These are phyloP conservation scores for Globisporangium spinosum DNA, from an alignment of 352 stramenopile genomes.

Conservation along the genomic window DNA sequence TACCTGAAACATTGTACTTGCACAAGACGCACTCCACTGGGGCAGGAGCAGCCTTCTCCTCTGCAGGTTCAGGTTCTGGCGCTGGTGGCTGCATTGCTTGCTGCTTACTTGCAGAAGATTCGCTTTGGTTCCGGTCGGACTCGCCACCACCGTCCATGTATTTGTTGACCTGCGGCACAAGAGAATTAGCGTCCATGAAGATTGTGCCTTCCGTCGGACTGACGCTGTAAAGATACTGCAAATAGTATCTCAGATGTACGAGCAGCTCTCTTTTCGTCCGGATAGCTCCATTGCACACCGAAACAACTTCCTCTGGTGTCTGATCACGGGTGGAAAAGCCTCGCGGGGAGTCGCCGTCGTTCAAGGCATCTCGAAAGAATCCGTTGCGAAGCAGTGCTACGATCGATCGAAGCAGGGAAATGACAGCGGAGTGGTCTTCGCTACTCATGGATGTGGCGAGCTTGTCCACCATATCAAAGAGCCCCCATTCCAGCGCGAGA, in stretches of 20 bases:
- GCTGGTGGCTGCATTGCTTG: slow-evolving; percentile 4
- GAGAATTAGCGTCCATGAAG: slow-evolving; percentile 49
- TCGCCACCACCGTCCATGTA: slow-evolving; percentile 23
- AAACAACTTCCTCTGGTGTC: slow-evolving; percentile 31
- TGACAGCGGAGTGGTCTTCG: slow-evolving; percentile 66
- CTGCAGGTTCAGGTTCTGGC: slow-evolving; percentile 7
- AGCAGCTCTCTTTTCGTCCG: slow-evolving; percentile 48
- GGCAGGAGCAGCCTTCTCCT: slow-evolving; percentile 4
- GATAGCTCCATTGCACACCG: slow-evolving; percentile 43
- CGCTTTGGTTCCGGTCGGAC: slow-evolving; percentile 17
- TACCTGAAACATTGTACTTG: slow-evolving; percentile 77
- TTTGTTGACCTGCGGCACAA: slow-evolving; percentile 42
- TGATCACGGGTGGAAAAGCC: slow-evolving; percentile 19
- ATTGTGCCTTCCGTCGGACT: slow-evolving; percentile 67
- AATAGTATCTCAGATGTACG: slow-evolving; percentile 63
- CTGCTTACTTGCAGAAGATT: slow-evolving; percentile 26
- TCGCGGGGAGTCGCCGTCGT: slow-evolving; percentile 12
- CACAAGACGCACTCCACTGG: slow-evolving; percentile 58
- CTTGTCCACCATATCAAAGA: slow-evolving; percentile 65
- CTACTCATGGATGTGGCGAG: slow-evolving; percentile 80
- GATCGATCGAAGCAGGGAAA: slow-evolving; percentile 55
- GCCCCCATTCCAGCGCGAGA: slow-evolving; percentile 64
- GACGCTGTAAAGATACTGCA: slow-evolving; percentile 67
- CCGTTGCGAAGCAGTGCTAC: slow-evolving; percentile 51
- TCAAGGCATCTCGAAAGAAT: slow-evolving; percentile 48